These are phyloP conservation scores for Kodamaea laetipori DNA, from an alignment of 805 yeast genomes.

Conservation along the genomic window DNA sequence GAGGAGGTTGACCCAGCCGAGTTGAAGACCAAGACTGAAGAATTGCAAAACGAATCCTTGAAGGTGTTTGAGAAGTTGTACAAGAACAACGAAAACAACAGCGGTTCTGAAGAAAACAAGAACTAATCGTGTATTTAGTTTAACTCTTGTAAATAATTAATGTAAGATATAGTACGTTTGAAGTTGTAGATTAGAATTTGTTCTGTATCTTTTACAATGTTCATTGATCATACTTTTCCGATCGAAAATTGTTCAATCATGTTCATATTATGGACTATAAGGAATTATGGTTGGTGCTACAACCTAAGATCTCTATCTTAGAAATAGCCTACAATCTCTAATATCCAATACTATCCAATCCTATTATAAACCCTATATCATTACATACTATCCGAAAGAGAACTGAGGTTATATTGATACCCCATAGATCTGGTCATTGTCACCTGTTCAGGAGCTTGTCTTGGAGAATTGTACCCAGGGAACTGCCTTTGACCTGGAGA, in stretches of 20 bases:
- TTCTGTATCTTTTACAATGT: too few species aligned
- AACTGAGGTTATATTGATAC: constrained; percentile 12
- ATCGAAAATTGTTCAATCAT: too few species aligned
- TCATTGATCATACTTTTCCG: too few species aligned
- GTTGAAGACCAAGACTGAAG: constrained; percentile 73
- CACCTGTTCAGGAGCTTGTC: constrained; percentile 1
- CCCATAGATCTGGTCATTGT: constrained; percentile 9
- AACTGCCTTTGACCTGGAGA: too few species aligned
- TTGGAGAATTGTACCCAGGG: not conserved
- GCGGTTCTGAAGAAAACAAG: constrained; percentile 29
- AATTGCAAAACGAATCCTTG: constrained; percentile 72
- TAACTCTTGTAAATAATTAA: constrained; percentile 15
- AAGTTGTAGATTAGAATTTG: not conserved
- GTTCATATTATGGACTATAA: too few species aligned
- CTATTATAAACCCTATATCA: not conserved
- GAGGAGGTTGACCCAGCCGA: constrained; percentile 62
- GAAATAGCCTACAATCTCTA: too few species aligned
- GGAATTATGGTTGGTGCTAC: too few species aligned
- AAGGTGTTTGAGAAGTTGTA: constrained; percentile 71
- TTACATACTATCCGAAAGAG: constrained; percentile 2
- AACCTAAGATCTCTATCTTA: too few species aligned
- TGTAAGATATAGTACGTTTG: constrained; percentile 9
- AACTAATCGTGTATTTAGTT: constrained; percentile 21
- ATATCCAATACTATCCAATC: too few species aligned
- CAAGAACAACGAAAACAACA: constrained; percentile 28